Evolutionary conservation across 2,329 filamentous ascomycete genomes (phyloP).

Genomic region (Juglanconis oblonga): DNA sequence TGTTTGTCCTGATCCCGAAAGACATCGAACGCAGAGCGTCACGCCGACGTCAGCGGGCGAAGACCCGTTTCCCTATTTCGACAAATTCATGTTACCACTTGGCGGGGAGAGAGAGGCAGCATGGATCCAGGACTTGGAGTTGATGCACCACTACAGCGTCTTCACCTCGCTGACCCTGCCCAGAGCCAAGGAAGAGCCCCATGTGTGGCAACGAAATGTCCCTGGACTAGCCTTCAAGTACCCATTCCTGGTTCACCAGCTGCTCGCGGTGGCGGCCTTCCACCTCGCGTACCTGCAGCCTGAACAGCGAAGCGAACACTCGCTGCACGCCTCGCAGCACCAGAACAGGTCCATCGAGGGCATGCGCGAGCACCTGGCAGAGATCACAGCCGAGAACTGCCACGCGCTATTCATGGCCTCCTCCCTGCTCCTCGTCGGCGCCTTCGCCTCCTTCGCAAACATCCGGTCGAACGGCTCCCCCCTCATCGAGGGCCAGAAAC

Average conservation of each 20-base stretch:
- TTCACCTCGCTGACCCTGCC: slow-evolving; percentile 29
- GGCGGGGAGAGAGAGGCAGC: slow-evolving; percentile 13
- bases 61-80: slow-evolving; percentile 12
- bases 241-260: slow-evolving; percentile 29
- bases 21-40: background rate
- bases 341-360: slow-evolving; percentile 31
- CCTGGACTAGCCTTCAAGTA: slow-evolving; percentile 27
- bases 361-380: slow-evolving; percentile 25
- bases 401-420: slow-evolving; percentile 32
- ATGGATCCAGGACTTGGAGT: slow-evolving; percentile 34
- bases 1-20: slow-evolving; percentile 1
- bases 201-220: slow-evolving; percentile 29
- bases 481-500: slow-evolving; percentile 5
- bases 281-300: slow-evolving; percentile 28
- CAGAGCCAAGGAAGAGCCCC: slow-evolving; percentile 24
- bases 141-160: slow-evolving; percentile 30
- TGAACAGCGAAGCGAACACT: slow-evolving; percentile 22
- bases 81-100: slow-evolving; percentile 15
- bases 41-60: background rate
- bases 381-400: slow-evolving; percentile 28
- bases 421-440: slow-evolving; percentile 30
- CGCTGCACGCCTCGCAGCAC: slow-evolving; percentile 30
- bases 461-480: slow-evolving; percentile 19
- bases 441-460: slow-evolving; percentile 26
- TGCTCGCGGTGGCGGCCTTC: slow-evolving; percentile 30